Base-by-base conservation (phyloP, 2,329 filamentous ascomycete genomes). In the Colletotrichum sp. region DNA sequence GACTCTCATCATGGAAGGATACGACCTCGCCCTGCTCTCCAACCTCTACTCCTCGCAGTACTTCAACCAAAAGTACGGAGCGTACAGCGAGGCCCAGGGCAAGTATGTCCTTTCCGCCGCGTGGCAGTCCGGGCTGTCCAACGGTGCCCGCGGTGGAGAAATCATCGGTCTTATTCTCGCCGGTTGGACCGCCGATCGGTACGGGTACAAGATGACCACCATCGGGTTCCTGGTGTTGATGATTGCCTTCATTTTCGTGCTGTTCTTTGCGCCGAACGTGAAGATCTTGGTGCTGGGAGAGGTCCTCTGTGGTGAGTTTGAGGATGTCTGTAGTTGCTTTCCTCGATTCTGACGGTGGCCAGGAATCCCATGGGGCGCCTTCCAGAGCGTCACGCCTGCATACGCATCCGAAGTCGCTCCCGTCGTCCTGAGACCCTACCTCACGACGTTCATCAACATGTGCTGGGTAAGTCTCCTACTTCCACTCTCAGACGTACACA, bases 51-150 rank as follows among this genome's bases (percentile, higher is more conserved):
- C 86, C 8, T 89, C 87, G 28, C 85, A 81, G 1, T 84, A 79
- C 59, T 90, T 87, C 79, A 87, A 85, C 77, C 72, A 83, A 77
- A 88, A 85, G 77, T 91, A 87, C 75, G 89, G 89, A n/a, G 76
- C 82, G 0, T 84, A 82, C 28, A 79, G 82, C 52, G 68, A 73
- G 13, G 77, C 78, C 2, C 81, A 82, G 4, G 84, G 82, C 3
- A 85, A 84, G 32, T 89, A 89, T 71, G 84, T 87, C 44, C 83
- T 92, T 28, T 87, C 88, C 2, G 88, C 90, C 0, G 84, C 87
- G 1, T 93, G 91, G 91, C 90, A 92, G 80, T 88, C 89, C 1
- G 90, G 87, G 0, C 80, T 93, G 4, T 88, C 86, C 8, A 91
- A 91, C 72, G 90, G 88, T 18, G 88, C 88, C 0, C 83, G 87